phyloP scores from a whole-genome alignment of 2,329 filamentous ascomycete species.

The Aurifilum marmelostoma region DNA sequence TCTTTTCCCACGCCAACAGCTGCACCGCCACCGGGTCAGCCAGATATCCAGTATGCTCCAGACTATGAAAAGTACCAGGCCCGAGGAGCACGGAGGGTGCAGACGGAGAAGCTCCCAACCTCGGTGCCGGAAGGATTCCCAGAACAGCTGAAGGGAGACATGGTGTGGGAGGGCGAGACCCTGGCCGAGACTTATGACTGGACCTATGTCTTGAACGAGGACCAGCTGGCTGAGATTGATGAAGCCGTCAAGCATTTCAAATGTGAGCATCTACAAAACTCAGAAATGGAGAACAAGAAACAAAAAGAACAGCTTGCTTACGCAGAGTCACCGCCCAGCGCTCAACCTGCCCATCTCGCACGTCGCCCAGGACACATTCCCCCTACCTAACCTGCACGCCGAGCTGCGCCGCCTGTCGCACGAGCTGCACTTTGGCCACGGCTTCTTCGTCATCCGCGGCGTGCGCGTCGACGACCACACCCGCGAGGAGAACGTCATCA shows the following conservation, averaged over 20 bases:
- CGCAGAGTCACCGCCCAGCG: constrained; percentile 35
- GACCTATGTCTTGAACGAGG: constrained; percentile 52
- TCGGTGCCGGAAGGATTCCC: constrained; percentile 56
- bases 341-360: constrained; percentile 44
- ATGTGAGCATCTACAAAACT: constrained; percentile 37
- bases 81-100: constrained; percentile 49
- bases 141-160: constrained; percentile 47
- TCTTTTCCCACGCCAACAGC: constrained; percentile 22
- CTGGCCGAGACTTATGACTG: constrained; percentile 54
- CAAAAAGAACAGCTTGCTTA: constrained; percentile 8
- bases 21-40: constrained; percentile 49
- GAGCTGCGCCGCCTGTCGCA: constrained; percentile 54
- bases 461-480: constrained; percentile 55
- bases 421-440: constrained; percentile 60
- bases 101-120: constrained; percentile 44
- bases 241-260: constrained; percentile 47
- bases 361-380: constrained; percentile 56
- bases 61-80: constrained; percentile 57
- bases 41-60: constrained; percentile 62
- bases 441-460: constrained; percentile 65
- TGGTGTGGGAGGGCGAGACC: constrained; percentile 61
- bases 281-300: not conserved
- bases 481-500: constrained; percentile 60
- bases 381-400: constrained; percentile 54
- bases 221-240: constrained; percentile 55